A percentile compares a stretch with the other conserved stretches of the same genome.
These are phyloP conservation scores for Blastomyces percursus DNA, from an alignment of 2,329 filamentous ascomycete species.

Conservation along the genomic window DNA sequence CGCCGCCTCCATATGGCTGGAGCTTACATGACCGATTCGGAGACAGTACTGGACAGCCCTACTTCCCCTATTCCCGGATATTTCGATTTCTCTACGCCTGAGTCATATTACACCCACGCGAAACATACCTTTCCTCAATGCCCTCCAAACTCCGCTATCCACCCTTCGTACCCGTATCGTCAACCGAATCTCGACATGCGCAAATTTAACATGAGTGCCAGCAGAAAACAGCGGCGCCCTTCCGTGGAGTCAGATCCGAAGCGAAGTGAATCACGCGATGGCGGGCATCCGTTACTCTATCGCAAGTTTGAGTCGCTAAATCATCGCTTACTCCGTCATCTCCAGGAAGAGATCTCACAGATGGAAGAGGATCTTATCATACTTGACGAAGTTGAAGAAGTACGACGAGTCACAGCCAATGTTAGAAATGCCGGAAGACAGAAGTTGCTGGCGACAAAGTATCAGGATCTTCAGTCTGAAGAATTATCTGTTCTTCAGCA, in stretches of 20 bases:
- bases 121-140: conserved; percentile 20
- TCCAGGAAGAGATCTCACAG: conserved; percentile 75
- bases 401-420: conserved; percentile 23
- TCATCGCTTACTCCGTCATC: conserved; percentile 67
- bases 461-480: conserved; percentile 37
- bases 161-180: background rate
- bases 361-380: conserved; percentile 65
- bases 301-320: conserved; percentile 72
- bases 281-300: conserved; percentile 52
- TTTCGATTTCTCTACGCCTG: conserved; percentile 25
- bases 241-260: conserved; percentile 1
- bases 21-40: conserved; percentile 14
- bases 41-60: conserved; percentile 15
- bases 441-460: conserved; percentile 30
- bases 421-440: conserved; percentile 23
- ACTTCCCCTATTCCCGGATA: conserved; percentile 18
- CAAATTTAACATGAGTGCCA: background rate
- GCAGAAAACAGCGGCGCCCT: background rate
- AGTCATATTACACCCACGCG: conserved; percentile 23
- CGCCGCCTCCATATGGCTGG: conserved; percentile 13
- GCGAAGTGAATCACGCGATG: conserved; percentile 18
- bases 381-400: conserved; percentile 51
- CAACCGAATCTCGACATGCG: background rate
- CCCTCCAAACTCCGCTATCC: conserved; percentile 34
- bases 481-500: conserved; percentile 44